phyloP scores from a whole-genome alignment of 208 protist species.

The Trypanosoma grayi region DNA sequence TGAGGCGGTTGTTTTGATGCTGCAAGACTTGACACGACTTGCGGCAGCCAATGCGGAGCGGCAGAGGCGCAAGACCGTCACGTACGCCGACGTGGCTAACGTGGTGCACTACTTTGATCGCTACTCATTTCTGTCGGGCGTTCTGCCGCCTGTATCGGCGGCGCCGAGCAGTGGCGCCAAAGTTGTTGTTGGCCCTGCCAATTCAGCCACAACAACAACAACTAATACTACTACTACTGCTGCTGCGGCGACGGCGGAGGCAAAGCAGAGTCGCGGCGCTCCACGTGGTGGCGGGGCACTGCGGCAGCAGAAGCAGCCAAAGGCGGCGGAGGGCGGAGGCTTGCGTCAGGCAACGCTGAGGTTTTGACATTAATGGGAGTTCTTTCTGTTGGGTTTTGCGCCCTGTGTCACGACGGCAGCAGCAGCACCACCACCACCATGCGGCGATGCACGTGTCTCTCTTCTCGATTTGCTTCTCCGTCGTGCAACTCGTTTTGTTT shows the following conservation, averaged over 20 bases:
- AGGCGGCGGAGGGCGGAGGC: not conserved
- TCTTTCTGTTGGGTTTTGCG: not conserved
- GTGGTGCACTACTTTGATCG: constrained; percentile 64
- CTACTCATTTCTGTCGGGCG: constrained; percentile 57
- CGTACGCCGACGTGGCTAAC: constrained; percentile 65
- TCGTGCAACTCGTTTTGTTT: too few relatives aligned
- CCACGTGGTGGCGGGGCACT: too few relatives aligned
- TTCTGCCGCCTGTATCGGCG: constrained; percentile 38
- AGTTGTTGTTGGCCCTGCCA: not conserved
- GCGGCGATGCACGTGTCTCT: too few relatives aligned
- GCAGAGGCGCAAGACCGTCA: constrained; percentile 50
- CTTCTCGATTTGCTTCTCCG: constrained; percentile 13
- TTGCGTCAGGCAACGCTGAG: constrained; percentile 3
- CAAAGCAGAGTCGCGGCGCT: not conserved
- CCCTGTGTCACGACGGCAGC: not conserved
- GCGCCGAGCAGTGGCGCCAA: not conserved
- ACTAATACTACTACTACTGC: too few relatives aligned
- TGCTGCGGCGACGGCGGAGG: not conserved
- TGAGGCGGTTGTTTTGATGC: constrained; percentile 64
- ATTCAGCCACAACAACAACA: not conserved
- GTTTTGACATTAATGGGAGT: not conserved
- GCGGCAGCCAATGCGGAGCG: constrained; percentile 55
- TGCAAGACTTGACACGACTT: constrained; percentile 45
- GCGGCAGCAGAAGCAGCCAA: not conserved
- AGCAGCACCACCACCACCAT: too few relatives aligned